Conservation (phyloP, 2,329 filamentous ascomycete genomes). For the Stagonosporopsis cucurbitacearum region DNA sequence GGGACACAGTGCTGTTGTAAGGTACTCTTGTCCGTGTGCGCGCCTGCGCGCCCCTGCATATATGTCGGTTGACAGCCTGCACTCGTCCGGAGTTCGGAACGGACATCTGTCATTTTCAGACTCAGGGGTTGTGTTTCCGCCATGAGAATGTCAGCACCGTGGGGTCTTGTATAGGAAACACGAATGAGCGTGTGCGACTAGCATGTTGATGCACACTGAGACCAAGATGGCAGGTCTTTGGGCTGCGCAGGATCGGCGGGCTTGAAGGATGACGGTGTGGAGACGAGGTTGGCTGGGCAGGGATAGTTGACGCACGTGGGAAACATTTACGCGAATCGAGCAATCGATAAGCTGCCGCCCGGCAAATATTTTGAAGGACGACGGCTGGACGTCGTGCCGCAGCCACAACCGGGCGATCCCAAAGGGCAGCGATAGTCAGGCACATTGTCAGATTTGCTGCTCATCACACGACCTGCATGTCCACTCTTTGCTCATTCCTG, state of each 20-base stretch:
- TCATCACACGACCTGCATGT: constrained; percentile 1
- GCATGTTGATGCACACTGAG: constrained; percentile 8
- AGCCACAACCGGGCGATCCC: constrained; percentile 16
- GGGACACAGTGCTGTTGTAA: background rate
- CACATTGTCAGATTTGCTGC: background rate
- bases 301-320: constrained; percentile 9
- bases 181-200: constrained; percentile 1
- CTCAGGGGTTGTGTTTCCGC: constrained; percentile 1
- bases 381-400: constrained; percentile 7
- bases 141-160: constrained; percentile 7
- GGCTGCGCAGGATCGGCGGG: constrained; percentile 7
- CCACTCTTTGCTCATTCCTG: background rate
- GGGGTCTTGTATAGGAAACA: constrained; percentile 5
- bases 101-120: constrained; percentile 15
- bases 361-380: constrained; percentile 5
- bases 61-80: constrained; percentile 7
- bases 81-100: constrained; percentile 13
- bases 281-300: constrained; percentile 13
- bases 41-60: constrained; percentile 12
- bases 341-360: constrained; percentile 15
- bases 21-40: background rate
- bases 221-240: constrained; percentile 16
- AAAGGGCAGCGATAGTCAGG: constrained; percentile 10
- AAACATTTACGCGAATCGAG: constrained; percentile 15
- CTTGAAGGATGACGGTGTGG: constrained; percentile 13